Conservation (phyloP, 345 rosid genomes). For the Eucalyptus shirleyi region DNA sequence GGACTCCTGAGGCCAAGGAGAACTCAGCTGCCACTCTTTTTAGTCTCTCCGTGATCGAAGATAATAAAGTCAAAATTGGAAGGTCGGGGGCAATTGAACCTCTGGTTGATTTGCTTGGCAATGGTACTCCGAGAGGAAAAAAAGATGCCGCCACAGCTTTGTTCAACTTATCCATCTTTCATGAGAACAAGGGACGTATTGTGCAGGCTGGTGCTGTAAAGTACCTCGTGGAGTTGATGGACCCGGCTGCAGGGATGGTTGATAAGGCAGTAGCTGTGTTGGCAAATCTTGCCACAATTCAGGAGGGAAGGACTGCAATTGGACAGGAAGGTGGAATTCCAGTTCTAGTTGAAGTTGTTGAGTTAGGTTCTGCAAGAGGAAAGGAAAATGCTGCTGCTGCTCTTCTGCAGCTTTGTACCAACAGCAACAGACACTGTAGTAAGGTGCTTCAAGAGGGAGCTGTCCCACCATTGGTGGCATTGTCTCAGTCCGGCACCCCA, state of each 20-base stretch:
- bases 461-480: conserved; percentile 83
- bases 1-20: conserved; percentile 78
- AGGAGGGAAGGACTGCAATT: conserved; percentile 71
- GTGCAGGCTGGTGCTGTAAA: conserved; percentile 88
- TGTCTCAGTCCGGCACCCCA: conserved; percentile 79
- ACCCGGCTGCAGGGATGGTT: conserved; percentile 89
- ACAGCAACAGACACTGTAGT: conserved; percentile 44
- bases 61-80: conserved; percentile 73
- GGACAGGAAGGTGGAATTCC: conserved; percentile 77
- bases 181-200: conserved; percentile 67
- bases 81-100: conserved; percentile 81
- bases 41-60: conserved; percentile 77
- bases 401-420: conserved; percentile 69
- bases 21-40: conserved; percentile 85
- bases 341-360: conserved; percentile 87
- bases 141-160: conserved; percentile 92
- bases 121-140: conserved; percentile 80
- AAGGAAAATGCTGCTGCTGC: conserved; percentile 96
- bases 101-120: conserved; percentile 71
- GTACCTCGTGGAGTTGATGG: conserved; percentile 85
- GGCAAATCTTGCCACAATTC: conserved; percentile 80
- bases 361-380: conserved; percentile 87
- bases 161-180: conserved; percentile 66
- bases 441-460: conserved; percentile 86
- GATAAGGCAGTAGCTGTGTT: conserved; percentile 88